Evolutionary conservation across 495 filamentous ascomycete genomes (phyloP), one percentile per base, ranked within the genome.

Genomic region (Penicillium ucsense): DNA sequence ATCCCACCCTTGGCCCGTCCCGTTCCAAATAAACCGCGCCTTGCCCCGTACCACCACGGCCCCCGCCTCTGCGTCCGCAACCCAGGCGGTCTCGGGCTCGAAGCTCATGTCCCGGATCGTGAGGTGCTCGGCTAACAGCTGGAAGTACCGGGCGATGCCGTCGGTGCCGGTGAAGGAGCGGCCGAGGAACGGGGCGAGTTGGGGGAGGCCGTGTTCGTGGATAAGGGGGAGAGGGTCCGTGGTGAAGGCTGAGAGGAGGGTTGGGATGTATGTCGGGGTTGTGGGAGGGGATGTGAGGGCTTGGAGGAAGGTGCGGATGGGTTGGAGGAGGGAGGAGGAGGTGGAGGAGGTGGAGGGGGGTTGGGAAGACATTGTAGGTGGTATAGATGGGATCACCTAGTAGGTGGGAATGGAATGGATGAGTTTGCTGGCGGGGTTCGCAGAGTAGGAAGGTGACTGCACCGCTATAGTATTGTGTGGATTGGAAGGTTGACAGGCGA

Each of bases 171-270:
- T 65, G 55, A 76, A 82, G 8, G 66, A 58, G 1, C 74, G 76
- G 11, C 81, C 80, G 0, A 83, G 64, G 53, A 83, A 84, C 7
- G 81, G 80, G 8, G 79, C 79, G 1, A 83, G 60, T 46, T 73
- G 71, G 3, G 74, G 77, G 8, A 79, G 71, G 5, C 81, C 81
- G 62, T 83, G 77, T 51, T 84, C 81, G 59, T 70, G 61, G 38
- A 71, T 68, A 4, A 65, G 41, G 4, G 70, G 66, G 3, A 61
- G 43, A 9, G 64, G 63, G 28, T 46, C 11, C 29, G 55, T 50
- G 45, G 77, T 78, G 72, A 83, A 82, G 53, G 74, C 62, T 31
- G 62, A 40, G 30, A 79, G 63, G 43, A 81, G 31, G 31, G 55
- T 47, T 75, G 71, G 81, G 78, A 56, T 74, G 65, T 27, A 61